Conservation (phyloP, 2,329 filamentous ascomycete species). For the Colletotrichum shisoi region DNA sequence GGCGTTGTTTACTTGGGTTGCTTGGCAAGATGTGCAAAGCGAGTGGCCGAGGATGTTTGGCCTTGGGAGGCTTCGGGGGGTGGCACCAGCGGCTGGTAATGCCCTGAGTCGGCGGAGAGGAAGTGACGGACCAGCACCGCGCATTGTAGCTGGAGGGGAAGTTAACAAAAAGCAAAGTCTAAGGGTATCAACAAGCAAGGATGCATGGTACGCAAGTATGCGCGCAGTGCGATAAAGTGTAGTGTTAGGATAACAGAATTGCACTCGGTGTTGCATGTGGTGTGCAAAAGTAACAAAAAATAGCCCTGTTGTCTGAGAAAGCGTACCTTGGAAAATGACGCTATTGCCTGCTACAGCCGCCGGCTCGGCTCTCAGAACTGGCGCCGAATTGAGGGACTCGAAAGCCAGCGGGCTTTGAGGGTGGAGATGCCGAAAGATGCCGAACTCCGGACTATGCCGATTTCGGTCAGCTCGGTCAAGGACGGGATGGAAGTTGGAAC, state of each 20-base stretch:
- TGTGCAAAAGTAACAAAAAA: constrained; percentile 22
- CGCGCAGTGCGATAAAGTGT: constrained; percentile 20
- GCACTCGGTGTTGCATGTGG: neutral
- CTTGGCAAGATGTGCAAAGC: constrained; percentile 21
- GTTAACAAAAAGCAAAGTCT: constrained; percentile 21
- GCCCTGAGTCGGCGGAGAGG: constrained; percentile 28
- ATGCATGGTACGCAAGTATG: constrained; percentile 32
- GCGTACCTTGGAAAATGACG: constrained; percentile 30
- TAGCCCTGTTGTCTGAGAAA: constrained; percentile 9
- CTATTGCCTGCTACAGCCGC: constrained; percentile 34
- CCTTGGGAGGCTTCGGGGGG: constrained; percentile 19
- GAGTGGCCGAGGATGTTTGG: constrained; percentile 14
- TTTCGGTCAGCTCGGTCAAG: constrained; percentile 3
- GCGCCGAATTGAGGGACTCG: constrained; percentile 25
- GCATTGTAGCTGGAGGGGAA: constrained; percentile 26
- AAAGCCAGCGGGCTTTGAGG: neutral
- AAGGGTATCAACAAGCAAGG: constrained; percentile 19
- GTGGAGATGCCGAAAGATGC: constrained; percentile 15
- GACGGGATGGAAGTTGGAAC: neutral
- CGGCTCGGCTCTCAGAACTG: constrained; percentile 35
- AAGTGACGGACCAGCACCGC: constrained; percentile 22
- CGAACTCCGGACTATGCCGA: constrained; percentile 18
- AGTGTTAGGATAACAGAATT: constrained; percentile 1
- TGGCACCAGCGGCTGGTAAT: constrained; percentile 12
- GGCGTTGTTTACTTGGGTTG: neutral